Evolutionary conservation across 2,329 filamentous ascomycete species (phyloP).

Genomic region (Calonectria henricotiae): DNA sequence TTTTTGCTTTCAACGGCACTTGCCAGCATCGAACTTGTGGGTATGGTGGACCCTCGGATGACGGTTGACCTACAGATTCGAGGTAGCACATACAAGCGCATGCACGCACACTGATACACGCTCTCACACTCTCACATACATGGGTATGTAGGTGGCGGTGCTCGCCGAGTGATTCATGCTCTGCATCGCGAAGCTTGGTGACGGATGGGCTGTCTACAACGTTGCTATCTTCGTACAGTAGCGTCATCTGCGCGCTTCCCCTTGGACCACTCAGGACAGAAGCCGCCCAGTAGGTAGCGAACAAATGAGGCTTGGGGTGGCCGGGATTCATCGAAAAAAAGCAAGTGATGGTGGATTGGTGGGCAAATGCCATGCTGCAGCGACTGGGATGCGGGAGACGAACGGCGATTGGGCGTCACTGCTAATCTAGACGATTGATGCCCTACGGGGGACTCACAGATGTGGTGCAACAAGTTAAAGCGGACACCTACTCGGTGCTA

Average conservation of each 20-base stretch:
- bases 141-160: neutral
- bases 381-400: slow-evolving; percentile 35
- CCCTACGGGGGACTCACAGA: slow-evolving; percentile 38
- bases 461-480: slow-evolving; percentile 22
- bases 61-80: slow-evolving; percentile 1
- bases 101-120: neutral
- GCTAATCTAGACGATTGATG: slow-evolving; percentile 41
- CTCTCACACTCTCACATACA: neutral
- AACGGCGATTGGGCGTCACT: slow-evolving; percentile 42
- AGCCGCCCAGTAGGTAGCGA: slow-evolving; percentile 40
- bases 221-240: slow-evolving; percentile 46
- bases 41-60: slow-evolving; percentile 22
- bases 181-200: slow-evolving; percentile 13
- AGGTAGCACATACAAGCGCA: neutral
- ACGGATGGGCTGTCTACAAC: slow-evolving; percentile 26
- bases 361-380: slow-evolving; percentile 41
- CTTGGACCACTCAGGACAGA: slow-evolving; percentile 43
- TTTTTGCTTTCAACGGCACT: slow-evolving; percentile 38
- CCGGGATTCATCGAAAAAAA: slow-evolving; percentile 36
- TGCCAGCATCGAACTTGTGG: slow-evolving; percentile 27
- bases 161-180: slow-evolving; percentile 28
- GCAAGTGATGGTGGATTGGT: slow-evolving; percentile 38
- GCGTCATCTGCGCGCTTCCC: slow-evolving; percentile 47
- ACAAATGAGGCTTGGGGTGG: slow-evolving; percentile 41
- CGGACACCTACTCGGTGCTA: slow-evolving; percentile 23